A percentile compares a stretch with the other conserved stretches of the same genome.
These are phyloP conservation scores for Volvariella volvacea DNA, from an alignment of 1,284 basidiomycete species.

Conservation along the genomic window DNA sequence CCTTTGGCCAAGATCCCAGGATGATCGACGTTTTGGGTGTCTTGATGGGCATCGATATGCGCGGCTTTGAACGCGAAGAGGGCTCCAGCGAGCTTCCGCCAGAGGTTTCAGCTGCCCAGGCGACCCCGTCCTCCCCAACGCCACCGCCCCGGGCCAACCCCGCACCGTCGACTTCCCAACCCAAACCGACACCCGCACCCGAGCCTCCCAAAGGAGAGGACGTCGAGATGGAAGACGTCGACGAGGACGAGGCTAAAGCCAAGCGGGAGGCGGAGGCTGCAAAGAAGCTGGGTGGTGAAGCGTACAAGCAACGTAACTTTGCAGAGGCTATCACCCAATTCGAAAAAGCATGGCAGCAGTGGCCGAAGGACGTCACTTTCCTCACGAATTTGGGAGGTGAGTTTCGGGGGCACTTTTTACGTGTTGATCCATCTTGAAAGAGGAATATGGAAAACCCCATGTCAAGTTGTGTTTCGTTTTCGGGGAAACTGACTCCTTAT, in stretches of 20 bases:
- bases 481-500: constrained; percentile 4
- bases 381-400: constrained; percentile 83
- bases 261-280: constrained; percentile 73
- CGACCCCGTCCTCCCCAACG: constrained; percentile 23
- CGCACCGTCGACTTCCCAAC: constrained; percentile 35
- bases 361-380: constrained; percentile 92
- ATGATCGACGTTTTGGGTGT: constrained; percentile 94
- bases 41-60: constrained; percentile 91
- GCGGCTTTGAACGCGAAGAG: constrained; percentile 81
- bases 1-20: constrained; percentile 73
- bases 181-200: constrained; percentile 31
- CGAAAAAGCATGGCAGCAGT: constrained; percentile 87
- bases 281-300: constrained; percentile 75
- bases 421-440: not conserved
- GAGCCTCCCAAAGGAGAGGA: constrained; percentile 41
- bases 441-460: not conserved
- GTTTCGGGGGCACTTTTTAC: constrained; percentile 17
- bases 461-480: not conserved
- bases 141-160: constrained; percentile 37
- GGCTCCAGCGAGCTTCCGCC: constrained; percentile 79
- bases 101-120: constrained; percentile 40
- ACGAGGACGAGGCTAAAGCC: constrained; percentile 54
- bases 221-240: constrained; percentile 56
- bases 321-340: constrained; percentile 69
- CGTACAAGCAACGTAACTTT: constrained; percentile 85